A percentile compares a stretch with the other conserved stretches of the same genome.
These are phyloP conservation scores for Pezicula radicicola DNA, from an alignment of 2,329 filamentous ascomycete species.

Conservation along the genomic window DNA sequence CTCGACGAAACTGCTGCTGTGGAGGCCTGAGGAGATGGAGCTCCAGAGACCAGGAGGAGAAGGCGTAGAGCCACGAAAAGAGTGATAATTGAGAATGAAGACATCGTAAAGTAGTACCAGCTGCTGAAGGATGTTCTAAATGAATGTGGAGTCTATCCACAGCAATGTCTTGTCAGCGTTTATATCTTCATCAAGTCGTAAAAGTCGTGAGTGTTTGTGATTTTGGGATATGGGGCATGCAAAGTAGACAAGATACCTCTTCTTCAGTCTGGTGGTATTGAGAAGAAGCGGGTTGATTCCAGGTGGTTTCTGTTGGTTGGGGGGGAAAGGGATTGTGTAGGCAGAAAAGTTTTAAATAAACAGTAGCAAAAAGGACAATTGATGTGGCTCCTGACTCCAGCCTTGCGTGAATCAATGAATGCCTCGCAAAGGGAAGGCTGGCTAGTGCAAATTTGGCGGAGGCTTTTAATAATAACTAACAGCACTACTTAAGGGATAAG, in stretches of 20 bases:
- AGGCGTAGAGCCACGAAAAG: slow-evolving; percentile 25
- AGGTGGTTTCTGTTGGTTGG: background rate
- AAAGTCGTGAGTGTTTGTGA: background rate
- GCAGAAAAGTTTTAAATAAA: background rate
- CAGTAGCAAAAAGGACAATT: background rate
- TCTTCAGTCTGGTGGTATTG: background rate
- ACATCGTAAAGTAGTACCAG: slow-evolving; percentile 31
- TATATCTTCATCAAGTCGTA: background rate
- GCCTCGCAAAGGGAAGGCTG: background rate
- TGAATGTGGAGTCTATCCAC: slow-evolving; percentile 22
- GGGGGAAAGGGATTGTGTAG: background rate
- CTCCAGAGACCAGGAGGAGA: slow-evolving; percentile 21
- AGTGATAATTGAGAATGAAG: slow-evolving; percentile 23
- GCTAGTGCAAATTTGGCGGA: background rate
- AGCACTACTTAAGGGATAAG: no score
- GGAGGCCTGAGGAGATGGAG: slow-evolving; percentile 14
- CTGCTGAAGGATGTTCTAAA: slow-evolving; percentile 27
- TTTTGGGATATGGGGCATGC: background rate
- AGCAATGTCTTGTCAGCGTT: slow-evolving; percentile 9
- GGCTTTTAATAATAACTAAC: background rate
- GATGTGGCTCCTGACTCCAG: background rate
- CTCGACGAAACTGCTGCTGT: slow-evolving; percentile 10
- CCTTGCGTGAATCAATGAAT: background rate
- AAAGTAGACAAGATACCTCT: background rate
- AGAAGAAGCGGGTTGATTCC: background rate